A percentile compares a stretch with the other conserved stretches of the same genome.
Evolutionary conservation across 345 rosid species (phyloP).

Genomic region (Carallia pectinifolia): DNA sequence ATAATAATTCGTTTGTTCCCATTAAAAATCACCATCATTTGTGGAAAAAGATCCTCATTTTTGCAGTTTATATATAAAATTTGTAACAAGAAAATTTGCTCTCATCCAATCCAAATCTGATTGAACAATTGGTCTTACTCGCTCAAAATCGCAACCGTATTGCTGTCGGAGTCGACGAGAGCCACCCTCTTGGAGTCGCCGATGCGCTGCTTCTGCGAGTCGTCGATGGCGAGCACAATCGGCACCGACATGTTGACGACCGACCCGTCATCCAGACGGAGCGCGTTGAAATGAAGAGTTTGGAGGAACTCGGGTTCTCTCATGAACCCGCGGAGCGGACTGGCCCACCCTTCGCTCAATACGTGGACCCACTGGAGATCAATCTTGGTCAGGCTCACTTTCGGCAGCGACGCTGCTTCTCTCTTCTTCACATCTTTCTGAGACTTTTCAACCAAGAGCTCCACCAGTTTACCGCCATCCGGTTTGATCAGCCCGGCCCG

Average conservation of each 20-base stretch:
- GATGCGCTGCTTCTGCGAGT: conserved; percentile 58
- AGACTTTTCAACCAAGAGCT: conserved; percentile 62
- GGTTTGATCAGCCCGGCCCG: conserved; percentile 72
- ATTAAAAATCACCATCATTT: too few species aligned
- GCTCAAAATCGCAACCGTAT: conserved; percentile 67
- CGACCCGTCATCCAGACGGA: conserved; percentile 87
- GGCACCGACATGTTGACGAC: conserved; percentile 98
- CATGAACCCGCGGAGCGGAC: conserved; percentile 96
- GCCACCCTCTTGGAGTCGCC: conserved; percentile 71
- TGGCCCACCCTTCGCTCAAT: conserved; percentile 99
- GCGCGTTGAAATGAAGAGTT: conserved; percentile 98
- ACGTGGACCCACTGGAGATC: conserved; percentile 95
- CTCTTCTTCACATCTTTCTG: conserved; percentile 45
- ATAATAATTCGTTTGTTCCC: too few species aligned
- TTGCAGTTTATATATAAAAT: too few species aligned
- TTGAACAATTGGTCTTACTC: conserved; percentile 48
- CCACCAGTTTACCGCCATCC: conserved; percentile 82
- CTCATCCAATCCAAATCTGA: too few species aligned
- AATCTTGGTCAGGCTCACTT: conserved; percentile 62
- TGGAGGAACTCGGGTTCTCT: conserved; percentile 99
- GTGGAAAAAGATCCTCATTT: too few species aligned
- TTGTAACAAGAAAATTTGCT: too few species aligned
- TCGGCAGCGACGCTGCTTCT: conserved; percentile 64
- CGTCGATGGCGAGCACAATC: conserved; percentile 83
- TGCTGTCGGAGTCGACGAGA: conserved; percentile 65